phyloP scores from a whole-genome alignment of 192 early-diverging fungal genomes.

The Chytriomyces hyalinus region DNA sequence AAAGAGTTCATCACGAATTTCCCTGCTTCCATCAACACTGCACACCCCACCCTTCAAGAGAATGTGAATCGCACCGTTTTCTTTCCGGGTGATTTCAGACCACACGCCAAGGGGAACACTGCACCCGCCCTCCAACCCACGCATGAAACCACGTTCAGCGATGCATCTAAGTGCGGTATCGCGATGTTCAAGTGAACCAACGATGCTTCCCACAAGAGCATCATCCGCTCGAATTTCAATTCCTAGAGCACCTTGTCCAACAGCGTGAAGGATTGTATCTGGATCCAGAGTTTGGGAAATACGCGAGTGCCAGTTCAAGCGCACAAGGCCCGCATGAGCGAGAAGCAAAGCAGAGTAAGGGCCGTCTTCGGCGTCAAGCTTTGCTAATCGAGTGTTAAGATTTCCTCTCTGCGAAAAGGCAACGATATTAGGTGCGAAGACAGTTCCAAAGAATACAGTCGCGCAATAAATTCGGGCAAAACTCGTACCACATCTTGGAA shows the following conservation, averaged over 20 bases:
- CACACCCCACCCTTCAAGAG: conserved; percentile 71
- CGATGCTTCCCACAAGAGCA: conserved; percentile 45
- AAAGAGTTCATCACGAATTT: conserved; percentile 58
- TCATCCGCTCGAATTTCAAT: conserved; percentile 82
- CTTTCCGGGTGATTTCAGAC: conserved; percentile 29
- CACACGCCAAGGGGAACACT: conserved; percentile 90
- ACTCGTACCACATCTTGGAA: conserved; percentile 79
- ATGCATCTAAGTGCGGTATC: conserved; percentile 70
- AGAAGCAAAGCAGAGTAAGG: conserved; percentile 76
- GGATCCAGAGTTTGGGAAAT: conserved; percentile 73
- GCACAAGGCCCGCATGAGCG: conserved; percentile 83
- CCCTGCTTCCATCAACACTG: conserved; percentile 74
- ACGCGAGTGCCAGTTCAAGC: conserved; percentile 69
- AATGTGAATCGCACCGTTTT: conserved; percentile 43
- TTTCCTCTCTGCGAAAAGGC: conserved; percentile 61
- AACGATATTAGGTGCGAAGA: background rate
- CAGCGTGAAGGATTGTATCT: conserved; percentile 78
- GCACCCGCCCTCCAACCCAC: conserved; percentile 90
- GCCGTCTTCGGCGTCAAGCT: conserved; percentile 77
- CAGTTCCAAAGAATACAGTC: conserved; percentile 39
- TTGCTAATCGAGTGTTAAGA: conserved; percentile 82
- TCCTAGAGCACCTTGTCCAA: conserved; percentile 90
- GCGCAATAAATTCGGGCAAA: background rate
- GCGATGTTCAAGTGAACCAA: conserved; percentile 71
- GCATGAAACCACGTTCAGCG: conserved; percentile 87